Evolutionary conservation across 78 protist genomes (phyloP).

Genomic region (Dictyostelium firmibasis): DNA sequence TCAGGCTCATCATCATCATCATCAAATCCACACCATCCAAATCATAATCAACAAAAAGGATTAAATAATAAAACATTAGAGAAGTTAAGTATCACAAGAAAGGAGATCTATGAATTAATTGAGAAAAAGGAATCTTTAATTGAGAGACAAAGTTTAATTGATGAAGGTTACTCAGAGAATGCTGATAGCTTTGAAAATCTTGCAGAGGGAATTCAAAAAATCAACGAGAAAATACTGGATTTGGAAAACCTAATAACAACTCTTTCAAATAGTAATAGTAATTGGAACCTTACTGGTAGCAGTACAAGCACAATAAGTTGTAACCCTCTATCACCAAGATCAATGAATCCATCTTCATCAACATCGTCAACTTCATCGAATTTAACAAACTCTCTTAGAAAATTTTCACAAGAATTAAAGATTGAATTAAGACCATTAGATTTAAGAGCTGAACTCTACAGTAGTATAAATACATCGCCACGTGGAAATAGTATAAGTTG

Average conservation of each 20-base stretch:
- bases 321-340: not conserved
- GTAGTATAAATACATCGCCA: slow-evolving; percentile 15
- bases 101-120: not conserved
- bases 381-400: not conserved
- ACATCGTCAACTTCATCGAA: not conserved
- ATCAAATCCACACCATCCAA: slow-evolving; percentile 4
- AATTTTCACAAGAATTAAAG: slow-evolving; percentile 42
- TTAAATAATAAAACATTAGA: not conserved
- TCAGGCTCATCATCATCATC: not conserved
- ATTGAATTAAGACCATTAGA: slow-evolving; percentile 38
- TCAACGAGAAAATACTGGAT: not conserved
- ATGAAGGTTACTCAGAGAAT: slow-evolving; percentile 10
- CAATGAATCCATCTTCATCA: not conserved
- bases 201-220: not conserved
- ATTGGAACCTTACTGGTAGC: not conserved
- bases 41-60: not conserved
- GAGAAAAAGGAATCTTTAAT: not conserved
- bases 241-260: not conserved
- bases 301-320: not conserved
- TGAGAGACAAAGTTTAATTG: not conserved
- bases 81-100: not conserved
- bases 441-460: slow-evolving; percentile 24
- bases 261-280: not conserved
- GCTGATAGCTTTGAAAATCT: not conserved
- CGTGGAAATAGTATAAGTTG: not conserved